These are phyloP conservation scores for Dactylellina sp. DNA, from an alignment of 2,329 filamentous ascomycete species.

Conservation along the genomic window DNA sequence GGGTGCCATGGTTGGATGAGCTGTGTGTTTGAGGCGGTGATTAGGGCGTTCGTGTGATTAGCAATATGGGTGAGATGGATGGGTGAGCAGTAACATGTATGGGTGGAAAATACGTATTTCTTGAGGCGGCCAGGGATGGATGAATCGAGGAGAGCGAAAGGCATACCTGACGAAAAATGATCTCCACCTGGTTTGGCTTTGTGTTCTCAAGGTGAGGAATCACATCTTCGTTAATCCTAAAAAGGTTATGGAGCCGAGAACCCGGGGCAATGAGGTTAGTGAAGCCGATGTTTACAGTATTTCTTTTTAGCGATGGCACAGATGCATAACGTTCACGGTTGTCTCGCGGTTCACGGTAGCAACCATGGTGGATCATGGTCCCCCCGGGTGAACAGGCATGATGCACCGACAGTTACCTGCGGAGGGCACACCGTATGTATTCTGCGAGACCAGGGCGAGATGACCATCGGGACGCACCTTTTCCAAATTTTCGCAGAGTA, in stretches of 20 bases:
- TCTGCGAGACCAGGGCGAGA: slow-evolving; percentile 8
- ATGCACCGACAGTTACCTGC: slow-evolving; percentile 16
- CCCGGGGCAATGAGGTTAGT: slow-evolving; percentile 12
- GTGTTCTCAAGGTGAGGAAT: slow-evolving; percentile 51
- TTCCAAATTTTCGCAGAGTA: slow-evolving; percentile 56
- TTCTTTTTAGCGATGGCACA: slow-evolving; percentile 4
- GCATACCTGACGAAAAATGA: slow-evolving; percentile 56
- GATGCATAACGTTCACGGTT: background rate
- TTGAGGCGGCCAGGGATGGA: slow-evolving; percentile 41
- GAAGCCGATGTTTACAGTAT: slow-evolving; percentile 1
- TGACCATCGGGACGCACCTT: slow-evolving; percentile 36
- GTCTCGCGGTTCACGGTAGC: background rate
- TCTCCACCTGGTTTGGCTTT: slow-evolving; percentile 54
- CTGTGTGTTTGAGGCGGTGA: slow-evolving; percentile 26
- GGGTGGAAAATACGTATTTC: slow-evolving; percentile 24
- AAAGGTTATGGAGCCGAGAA: slow-evolving; percentile 20
- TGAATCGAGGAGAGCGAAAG: slow-evolving; percentile 1
- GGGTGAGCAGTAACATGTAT: slow-evolving; percentile 41
- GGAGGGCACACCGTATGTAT: slow-evolving; percentile 9
- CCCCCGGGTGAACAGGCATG: background rate
- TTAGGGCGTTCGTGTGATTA: slow-evolving; percentile 21
- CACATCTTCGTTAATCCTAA: slow-evolving; percentile 56
- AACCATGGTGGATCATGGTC: background rate
- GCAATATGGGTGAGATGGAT: slow-evolving; percentile 35
- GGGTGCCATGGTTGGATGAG: slow-evolving; percentile 56